Conservation (phyloP, 2,329 filamentous ascomycete genomes). For the Chaetoscypha palmicola region DNA sequence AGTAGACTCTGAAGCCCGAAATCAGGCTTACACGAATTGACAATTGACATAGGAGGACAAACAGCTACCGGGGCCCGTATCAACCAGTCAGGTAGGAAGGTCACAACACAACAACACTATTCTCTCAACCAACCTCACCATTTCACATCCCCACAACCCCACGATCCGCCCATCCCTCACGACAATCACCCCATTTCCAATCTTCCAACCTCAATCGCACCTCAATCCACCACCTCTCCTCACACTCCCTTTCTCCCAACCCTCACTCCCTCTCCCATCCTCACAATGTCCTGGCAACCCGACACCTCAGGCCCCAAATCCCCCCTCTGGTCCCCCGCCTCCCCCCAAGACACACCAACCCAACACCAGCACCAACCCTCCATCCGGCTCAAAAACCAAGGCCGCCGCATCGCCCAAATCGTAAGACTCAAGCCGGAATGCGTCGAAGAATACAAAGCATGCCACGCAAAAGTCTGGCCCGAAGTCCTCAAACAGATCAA, state of each 20-base stretch:
- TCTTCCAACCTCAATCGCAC: neutral
- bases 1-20: too few species aligned
- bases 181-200: neutral
- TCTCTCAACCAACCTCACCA: neutral
- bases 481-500: slow-evolving; percentile 71
- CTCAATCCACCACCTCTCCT: neutral
- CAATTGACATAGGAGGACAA: too few species aligned
- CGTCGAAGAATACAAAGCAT: slow-evolving; percentile 64
- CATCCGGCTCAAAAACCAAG: slow-evolving; percentile 33
- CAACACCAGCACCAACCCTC: slow-evolving; percentile 10
- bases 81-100: too few species aligned
- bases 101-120: neutral
- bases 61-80: too few species aligned
- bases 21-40: too few species aligned
- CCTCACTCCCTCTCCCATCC: neutral
- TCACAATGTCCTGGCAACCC: slow-evolving; percentile 19
- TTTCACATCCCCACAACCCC: neutral
- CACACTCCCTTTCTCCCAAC: neutral
- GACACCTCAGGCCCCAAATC: slow-evolving; percentile 11
- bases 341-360: slow-evolving; percentile 12
- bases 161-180: neutral
- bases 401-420: slow-evolving; percentile 61
- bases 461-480: slow-evolving; percentile 69
- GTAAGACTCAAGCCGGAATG: slow-evolving; percentile 63
- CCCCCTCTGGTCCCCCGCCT: slow-evolving; percentile 12